Evolutionary conservation across 306 rosid genomes (phyloP), one percentile per base, ranked within the genome.

Genomic region (Senna siamea): DNA sequence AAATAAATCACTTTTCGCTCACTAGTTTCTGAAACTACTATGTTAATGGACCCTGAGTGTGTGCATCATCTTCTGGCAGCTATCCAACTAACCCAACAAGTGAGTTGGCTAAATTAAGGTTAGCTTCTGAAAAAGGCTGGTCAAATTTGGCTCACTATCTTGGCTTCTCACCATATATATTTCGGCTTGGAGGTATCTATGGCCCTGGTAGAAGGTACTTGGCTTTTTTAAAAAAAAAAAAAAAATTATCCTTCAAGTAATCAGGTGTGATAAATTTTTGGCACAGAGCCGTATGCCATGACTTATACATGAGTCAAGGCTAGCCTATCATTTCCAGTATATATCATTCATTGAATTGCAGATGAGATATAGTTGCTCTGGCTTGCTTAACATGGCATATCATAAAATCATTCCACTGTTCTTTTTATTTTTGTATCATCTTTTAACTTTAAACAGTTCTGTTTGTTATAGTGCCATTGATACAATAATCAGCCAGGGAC

Each of bases 141-240:
- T 83, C 87, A 65, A 66, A 71, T 66, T 82, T 94, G 55, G 90
- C 90, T 44, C 74, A 50, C 68, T 37, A 56, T 66, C 80, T 91
- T 10, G 86, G 88, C 48, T 4, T 89, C 67, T 81, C 91, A 1
- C 74, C 91, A 1, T 69, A 79, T 76, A 53, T 88, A 35, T 83
- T 89, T 81, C 91, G 98, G 79, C 87, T 94, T 18, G 98, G 95
- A 85, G 98, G 97, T 66, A 88, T 94, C 89, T 94, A 94, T 78
- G 97, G 98, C 79, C 97, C 93, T 30, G 88, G 95, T 68, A 91
- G 98, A 91, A 94, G 98, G 97, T 94, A 81, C 51, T 62, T 41
- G 52, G 61, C 22, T 66, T 62, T 52, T 68, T 14, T 12, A n/a
- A n/a, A n/a, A n/a, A n/a, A n/a, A n/a, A 26, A 26, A 26, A 26